Conservation (phyloP, 768 basidiomycete species). For the Lanmaoa pseudosensibilis region DNA sequence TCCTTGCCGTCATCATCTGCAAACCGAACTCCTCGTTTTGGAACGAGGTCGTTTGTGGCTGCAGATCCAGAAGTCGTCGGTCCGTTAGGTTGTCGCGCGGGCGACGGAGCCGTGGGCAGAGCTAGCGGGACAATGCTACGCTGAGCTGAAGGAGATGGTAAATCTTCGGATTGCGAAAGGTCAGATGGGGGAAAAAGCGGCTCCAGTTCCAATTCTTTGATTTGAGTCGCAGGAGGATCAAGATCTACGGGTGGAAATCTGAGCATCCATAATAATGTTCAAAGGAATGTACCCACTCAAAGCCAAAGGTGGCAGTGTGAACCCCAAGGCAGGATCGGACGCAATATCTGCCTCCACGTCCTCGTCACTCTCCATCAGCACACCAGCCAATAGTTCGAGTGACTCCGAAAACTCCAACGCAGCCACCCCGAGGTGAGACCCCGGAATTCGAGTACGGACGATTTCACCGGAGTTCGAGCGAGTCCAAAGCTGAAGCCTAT, state of each 20-base stretch:
- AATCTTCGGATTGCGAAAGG: conserved; percentile 5
- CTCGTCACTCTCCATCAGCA: conserved; percentile 27
- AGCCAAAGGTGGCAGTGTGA: conserved; percentile 16
- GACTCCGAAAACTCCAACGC: conserved; percentile 69
- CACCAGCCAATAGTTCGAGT: conserved; percentile 64
- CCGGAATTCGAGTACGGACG: conserved; percentile 41
- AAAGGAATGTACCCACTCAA: conserved; percentile 18
- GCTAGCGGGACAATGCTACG: neutral
- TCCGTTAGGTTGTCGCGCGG: neutral
- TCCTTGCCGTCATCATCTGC: conserved; percentile 62
- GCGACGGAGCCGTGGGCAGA: neutral
- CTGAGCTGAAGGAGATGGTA: conserved; percentile 4
- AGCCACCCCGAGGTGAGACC: conserved; percentile 59
- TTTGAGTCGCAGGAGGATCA: conserved; percentile 18
- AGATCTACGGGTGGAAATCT: conserved; percentile 21
- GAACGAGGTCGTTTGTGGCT: conserved; percentile 10
- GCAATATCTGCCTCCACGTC: conserved; percentile 5
- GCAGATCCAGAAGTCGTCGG: conserved; percentile 12
- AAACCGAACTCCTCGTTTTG: conserved; percentile 60
- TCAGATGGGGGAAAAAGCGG: conserved; percentile 1
- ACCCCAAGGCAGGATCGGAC: conserved; percentile 20
- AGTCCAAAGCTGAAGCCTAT: conserved; percentile 58
- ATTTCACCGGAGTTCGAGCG: conserved; percentile 40
- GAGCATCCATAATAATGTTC: conserved; percentile 6
- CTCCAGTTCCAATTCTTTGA: conserved; percentile 1